Base-by-base conservation (phyloP, 169 alveolate species). In the Eimeria maxima region DNA sequence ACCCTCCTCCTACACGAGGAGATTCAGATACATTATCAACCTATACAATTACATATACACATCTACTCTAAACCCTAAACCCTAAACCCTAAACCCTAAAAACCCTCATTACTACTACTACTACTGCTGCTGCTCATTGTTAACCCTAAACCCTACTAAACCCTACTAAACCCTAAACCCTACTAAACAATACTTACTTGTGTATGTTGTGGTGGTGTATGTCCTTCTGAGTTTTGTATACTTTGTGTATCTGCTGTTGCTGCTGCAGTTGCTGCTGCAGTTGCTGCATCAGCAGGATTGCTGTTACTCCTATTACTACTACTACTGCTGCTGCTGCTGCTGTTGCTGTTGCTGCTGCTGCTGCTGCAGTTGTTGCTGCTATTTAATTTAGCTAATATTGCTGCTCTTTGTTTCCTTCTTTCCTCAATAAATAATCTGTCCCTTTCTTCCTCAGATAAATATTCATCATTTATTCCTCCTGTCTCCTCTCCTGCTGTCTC, bases 341-440 rank as follows among this genome's bases (percentile, higher is more conserved):
- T 50, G 57, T 76, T 78, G 69, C 42, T 76, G 74, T 80, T 55
- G 45, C 57, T 92, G 93, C 84, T 65, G 78, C 81, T 20, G 60
- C 42, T 65, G 81, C 84, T 86, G 81, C 60, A 16, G 81, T 27
- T 65, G 63, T 38, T 44, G 60, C 8, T 55, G 74, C n/a, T 73
- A 60, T 57, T 44, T 33, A n/a, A 27, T 57, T 95, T 95, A 16
- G 84, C 88, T 42, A 95, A 76, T 63, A 95, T 65, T 57, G 57
- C 86, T n/a, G 93, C 94, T 4, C 97, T 38, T 71, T 74, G 50
- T 60, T 71, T 76, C 69, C 97, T 38, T 50, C 95, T n/a, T 33
- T 89, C 94, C 44, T 89, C 97, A 2, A 95, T 67, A 83, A 95
- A 91, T 13, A 67, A 44, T 16, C 73, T 92, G 65, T 95, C 97